Base-by-base conservation (phyloP, 331 rosid genomes). In the Quercus phellos region DNA sequence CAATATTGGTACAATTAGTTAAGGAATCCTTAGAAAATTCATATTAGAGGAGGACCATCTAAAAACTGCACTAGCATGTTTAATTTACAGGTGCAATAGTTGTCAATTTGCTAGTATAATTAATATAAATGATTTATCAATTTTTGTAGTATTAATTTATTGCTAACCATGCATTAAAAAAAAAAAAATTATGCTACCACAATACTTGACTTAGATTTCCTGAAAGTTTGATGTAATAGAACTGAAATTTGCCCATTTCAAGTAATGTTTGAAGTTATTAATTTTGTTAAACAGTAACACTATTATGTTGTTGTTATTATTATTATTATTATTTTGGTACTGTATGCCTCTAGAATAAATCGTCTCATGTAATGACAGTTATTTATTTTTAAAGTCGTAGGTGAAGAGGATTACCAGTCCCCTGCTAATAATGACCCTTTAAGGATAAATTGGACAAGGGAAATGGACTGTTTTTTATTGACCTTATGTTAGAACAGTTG, bases 401-500 rank as follows among this genome's bases (percentile, higher is more conserved):
- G 51, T 82, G 78, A 74, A 60, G 83, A 72, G 72, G 67, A 80
- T 75, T 72, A 64, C 66, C 86, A 78, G n/a, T 84, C 80, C 21
- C 83, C 79, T n/a, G 77, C 51, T 75, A 34, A 68, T 55, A 59
- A 51, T 70, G 78, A 70, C 27, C 75, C 73, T 55, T 50, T 32
- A 74, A 74, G 59, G 74, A 81, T 77, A 55, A 69, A 81, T 71
- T 87, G 88, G 92, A 77, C 79, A 38, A 82, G 73, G 51, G 24
- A 74, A 73, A 84, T 82, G 86, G 79, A 82, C 55, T 67, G 53
- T 55, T 79, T 72, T 80, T 59, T 75, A 82, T 84, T 72, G 78
- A 61, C 75, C 75, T 76, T 32, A 67, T 81, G 70, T 73, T 79
- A 55, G 81, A 78, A 77, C 85, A 88, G 82, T 79, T 83, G 77